Evolutionary conservation across 2,329 filamentous ascomycete species (phyloP).

Genomic region (Xylaria sp.): DNA sequence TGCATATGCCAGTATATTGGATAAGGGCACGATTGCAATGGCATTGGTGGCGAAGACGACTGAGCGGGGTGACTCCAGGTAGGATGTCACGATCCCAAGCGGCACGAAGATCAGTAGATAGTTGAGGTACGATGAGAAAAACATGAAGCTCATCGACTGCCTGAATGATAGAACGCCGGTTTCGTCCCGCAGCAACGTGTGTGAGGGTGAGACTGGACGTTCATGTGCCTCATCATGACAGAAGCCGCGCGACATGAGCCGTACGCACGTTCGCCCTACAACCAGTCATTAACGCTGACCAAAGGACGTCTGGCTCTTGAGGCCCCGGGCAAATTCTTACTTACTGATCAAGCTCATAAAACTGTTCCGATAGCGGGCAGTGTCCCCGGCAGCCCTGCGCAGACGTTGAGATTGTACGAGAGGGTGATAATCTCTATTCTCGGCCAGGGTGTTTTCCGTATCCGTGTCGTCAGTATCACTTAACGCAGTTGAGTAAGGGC

Average conservation of each 20-base stretch:
- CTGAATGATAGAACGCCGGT: constrained; percentile 14
- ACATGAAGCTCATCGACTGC: constrained; percentile 21
- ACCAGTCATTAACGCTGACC: constrained; percentile 6
- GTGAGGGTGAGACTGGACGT: constrained; percentile 16
- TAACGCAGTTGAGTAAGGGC: constrained; percentile 3
- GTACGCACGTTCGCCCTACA: constrained; percentile 20
- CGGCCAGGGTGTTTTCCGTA: constrained; percentile 17
- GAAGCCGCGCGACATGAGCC: constrained; percentile 18
- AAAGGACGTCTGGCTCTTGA: not conserved
- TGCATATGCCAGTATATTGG: constrained; percentile 74
- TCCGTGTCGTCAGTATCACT: constrained; percentile 20
- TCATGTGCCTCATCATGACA: constrained; percentile 20
- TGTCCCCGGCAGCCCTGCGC: constrained; percentile 17
- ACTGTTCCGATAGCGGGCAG: constrained; percentile 22
- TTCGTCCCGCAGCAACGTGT: constrained; percentile 14
- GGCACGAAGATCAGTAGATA: constrained; percentile 79
- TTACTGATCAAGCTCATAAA: constrained; percentile 21
- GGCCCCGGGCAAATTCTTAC: not conserved
- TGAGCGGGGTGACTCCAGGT: constrained; percentile 64
- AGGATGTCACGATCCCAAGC: constrained; percentile 73
- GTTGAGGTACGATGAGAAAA: constrained; percentile 61
- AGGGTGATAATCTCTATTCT: constrained; percentile 25
- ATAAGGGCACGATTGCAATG: constrained; percentile 76
- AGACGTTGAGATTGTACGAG: constrained; percentile 20
- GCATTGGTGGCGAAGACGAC: constrained; percentile 77